Evolutionary conservation across 176 grass and related monocot genomes (phyloP).

Genomic region (Chloris gayana): DNA sequence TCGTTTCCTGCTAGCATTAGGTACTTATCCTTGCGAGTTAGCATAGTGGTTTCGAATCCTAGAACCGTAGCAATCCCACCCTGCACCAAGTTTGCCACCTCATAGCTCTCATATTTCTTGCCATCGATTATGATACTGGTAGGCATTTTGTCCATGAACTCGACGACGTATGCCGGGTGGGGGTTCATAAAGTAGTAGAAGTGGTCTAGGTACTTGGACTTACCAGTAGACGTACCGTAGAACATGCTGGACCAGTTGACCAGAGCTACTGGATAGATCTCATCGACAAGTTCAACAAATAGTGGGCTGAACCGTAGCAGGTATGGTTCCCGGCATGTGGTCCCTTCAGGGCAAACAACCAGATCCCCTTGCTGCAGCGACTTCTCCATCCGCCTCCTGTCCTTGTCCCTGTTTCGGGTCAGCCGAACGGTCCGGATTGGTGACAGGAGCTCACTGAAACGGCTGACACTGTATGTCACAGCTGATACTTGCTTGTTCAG

Average conservation of each 20-base stretch:
- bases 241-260: slow-evolving; percentile 65
- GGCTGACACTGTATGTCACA: slow-evolving; percentile 76
- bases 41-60: slow-evolving; percentile 62
- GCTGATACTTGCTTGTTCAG: slow-evolving; percentile 62
- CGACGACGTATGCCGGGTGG: slow-evolving; percentile 43
- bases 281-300: slow-evolving; percentile 47
- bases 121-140: slow-evolving; percentile 34
- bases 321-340: slow-evolving; percentile 83
- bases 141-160: slow-evolving; percentile 63
- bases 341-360: slow-evolving; percentile 88
- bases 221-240: slow-evolving; percentile 64
- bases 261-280: slow-evolving; percentile 71
- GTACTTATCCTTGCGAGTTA: slow-evolving; percentile 83
- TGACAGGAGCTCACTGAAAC: slow-evolving; percentile 62
- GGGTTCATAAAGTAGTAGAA: slow-evolving; percentile 93
- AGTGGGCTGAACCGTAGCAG: slow-evolving; percentile 79
- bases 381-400: slow-evolving; percentile 57
- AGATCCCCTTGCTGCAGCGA: slow-evolving; percentile 52
- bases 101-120: slow-evolving; percentile 40
- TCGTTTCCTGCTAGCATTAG: slow-evolving; percentile 64
- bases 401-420: slow-evolving; percentile 64
- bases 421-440: slow-evolving; percentile 71
- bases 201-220: slow-evolving; percentile 65
- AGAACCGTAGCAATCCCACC: slow-evolving; percentile 53
- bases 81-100: slow-evolving; percentile 77